Evolutionary conservation across 2,329 filamentous ascomycete genomes (phyloP), one percentile per base, ranked within the genome.

Genomic region (Penicillium brasilianum): DNA sequence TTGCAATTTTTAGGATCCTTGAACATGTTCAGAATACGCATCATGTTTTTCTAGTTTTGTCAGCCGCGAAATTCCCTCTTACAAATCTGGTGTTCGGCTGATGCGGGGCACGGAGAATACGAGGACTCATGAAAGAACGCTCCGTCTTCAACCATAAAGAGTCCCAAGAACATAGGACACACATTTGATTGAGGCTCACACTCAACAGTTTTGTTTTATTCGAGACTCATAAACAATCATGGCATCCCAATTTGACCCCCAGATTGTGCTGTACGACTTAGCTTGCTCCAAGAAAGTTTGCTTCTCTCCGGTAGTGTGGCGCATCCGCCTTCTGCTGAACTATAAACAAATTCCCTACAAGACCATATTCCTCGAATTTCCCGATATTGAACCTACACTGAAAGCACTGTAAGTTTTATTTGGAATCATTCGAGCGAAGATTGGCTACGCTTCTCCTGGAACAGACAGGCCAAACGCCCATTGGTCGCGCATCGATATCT

Each of bases 251-350:
- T 6, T 61, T 74, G 18, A 77, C 37, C 69, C 72, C 30, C 71
- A 79, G 51, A 76, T 80, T 57, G 61, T 79, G 59, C 56, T 81
- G 22, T 80, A 80, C 59, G 78, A 80, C 66, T 68, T 80, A 56
- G 78, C 77, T 57, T 75, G 73, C 65, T 76, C 68, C 59, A 77
- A 79, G 64, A 70, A 73, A 55, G 65, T 76, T 60, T 79, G 78
- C 68, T 80, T 81, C 69, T 80, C 78, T 43, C 78, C 78, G 4
- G 66, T 66, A 39, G 77, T 78, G 58, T 81, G 78, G 77, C 75
- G 77, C 53, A 79, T 79, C 63, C 78, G 79, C 57, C 68, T 81
- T 20, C 74, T 81, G 71, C 77, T 81, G 18, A 80, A 80, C 63
- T 81, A 80, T 55, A 81, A 81, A 66, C 51, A 70, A 1, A 74